These are phyloP conservation scores for Quercus lobata DNA, from an alignment of 331 rosid species.

Conservation along the genomic window DNA sequence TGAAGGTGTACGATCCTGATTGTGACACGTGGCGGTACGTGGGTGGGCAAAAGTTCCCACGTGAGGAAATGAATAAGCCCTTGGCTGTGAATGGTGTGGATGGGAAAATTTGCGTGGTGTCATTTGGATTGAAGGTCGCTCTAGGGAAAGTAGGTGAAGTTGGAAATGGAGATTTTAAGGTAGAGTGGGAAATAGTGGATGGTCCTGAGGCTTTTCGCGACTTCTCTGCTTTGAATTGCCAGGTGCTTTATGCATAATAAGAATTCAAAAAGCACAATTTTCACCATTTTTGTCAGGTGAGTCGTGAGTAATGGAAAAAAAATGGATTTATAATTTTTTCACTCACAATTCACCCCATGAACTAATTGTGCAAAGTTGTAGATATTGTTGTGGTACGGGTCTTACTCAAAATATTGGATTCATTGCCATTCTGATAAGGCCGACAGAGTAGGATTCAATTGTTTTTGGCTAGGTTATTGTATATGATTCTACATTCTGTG, in stretches of 20 bases:
- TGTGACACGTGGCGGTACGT: slow-evolving; percentile 55
- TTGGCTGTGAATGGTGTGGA: slow-evolving; percentile 39
- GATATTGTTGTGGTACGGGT: too few species aligned
- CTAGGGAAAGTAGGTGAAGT: slow-evolving; percentile 31
- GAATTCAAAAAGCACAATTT: too few species aligned
- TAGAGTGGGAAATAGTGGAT: slow-evolving; percentile 51
- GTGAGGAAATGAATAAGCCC: slow-evolving; percentile 47
- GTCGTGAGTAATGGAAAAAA: too few species aligned
- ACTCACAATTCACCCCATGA: too few species aligned
- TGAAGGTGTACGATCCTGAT: slow-evolving; percentile 43
- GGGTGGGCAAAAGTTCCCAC: slow-evolving; percentile 51
- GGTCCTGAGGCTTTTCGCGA: slow-evolving; percentile 33
- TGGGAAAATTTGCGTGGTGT: slow-evolving; percentile 46
- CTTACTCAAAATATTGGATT: too few species aligned
- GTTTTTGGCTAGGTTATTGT: slow-evolving; percentile 12
- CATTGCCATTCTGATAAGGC: too few species aligned
- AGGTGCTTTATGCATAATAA: slow-evolving; percentile 43
- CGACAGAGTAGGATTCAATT: background rate
- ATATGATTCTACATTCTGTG: background rate
- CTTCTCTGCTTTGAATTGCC: slow-evolving; percentile 40
- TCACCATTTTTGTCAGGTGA: too few species aligned
- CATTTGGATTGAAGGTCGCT: slow-evolving; percentile 44
- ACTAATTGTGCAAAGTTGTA: too few species aligned
- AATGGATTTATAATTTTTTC: background rate
- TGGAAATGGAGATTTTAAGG: slow-evolving; percentile 10